Conservation (phyloP, 2,329 filamentous ascomycete genomes). For the Talaromyces sp. region DNA sequence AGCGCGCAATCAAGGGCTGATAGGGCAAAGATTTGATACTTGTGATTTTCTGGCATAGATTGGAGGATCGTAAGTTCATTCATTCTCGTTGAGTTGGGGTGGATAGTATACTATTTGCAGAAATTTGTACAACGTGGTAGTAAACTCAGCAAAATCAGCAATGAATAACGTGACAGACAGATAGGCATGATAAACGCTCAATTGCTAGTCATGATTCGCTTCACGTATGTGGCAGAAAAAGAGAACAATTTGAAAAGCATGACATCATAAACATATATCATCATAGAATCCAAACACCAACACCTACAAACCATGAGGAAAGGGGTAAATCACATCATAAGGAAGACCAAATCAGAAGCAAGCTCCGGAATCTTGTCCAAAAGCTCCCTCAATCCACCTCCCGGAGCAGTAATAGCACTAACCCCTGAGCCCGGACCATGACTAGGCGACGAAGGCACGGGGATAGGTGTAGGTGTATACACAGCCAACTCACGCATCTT, state of each 20-base stretch:
- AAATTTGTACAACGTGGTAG: background rate
- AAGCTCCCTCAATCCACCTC: slow-evolving; percentile 32
- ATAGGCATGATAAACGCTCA: slow-evolving; percentile 2
- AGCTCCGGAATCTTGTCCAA: slow-evolving; percentile 38
- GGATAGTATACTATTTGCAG: background rate
- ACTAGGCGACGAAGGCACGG: slow-evolving; percentile 15
- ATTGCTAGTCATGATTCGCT: background rate
- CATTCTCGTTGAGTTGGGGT: slow-evolving; percentile 1
- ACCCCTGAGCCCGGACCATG: slow-evolving; percentile 15
- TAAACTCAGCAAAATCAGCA: background rate
- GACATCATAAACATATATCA: background rate
- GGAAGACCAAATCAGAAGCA: slow-evolving; percentile 41
- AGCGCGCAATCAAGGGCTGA: slow-evolving; percentile 48
- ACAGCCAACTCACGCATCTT: slow-evolving; percentile 38
- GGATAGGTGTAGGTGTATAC: slow-evolving; percentile 24
- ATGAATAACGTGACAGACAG: background rate
- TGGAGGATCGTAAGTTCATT: background rate
- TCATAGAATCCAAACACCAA: background rate
- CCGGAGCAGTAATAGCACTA: slow-evolving; percentile 9
- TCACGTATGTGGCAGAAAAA: background rate
- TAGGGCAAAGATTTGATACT: slow-evolving; percentile 25
- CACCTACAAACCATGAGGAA: background rate
- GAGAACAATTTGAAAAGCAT: background rate
- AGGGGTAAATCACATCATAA: slow-evolving; percentile 28
- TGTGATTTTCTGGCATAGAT: background rate